Conservation (phyloP, 176 grass and related monocot genomes). For the Ensete glaucum region DNA sequence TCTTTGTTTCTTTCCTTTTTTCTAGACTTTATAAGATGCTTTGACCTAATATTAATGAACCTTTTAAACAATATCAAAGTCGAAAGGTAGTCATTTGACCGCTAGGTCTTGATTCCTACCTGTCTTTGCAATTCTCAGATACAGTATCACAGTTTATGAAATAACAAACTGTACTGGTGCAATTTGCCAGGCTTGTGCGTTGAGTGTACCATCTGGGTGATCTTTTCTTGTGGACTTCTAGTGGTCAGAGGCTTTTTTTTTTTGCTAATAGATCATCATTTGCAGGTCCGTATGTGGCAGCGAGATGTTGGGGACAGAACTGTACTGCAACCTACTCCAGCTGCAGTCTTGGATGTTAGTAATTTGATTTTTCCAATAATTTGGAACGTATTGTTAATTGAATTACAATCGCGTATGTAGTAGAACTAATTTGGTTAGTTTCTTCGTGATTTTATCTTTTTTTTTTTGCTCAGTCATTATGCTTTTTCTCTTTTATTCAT, state of each 20-base stretch:
- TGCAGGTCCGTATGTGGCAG: constrained; percentile 91
- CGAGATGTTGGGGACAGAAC: constrained; percentile 63
- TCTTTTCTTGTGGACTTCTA: background rate
- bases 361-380: constrained; percentile 4
- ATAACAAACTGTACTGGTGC: background rate
- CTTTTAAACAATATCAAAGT: too few species aligned
- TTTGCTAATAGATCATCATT: constrained; percentile 1
- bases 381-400: background rate
- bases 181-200: background rate
- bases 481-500: background rate
- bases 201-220: background rate
- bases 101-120: background rate
- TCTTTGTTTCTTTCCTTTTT: background rate
- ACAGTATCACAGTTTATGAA: background rate
- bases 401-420: background rate
- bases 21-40: too few species aligned
- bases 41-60: too few species aligned
- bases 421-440: background rate
- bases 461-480: background rate
- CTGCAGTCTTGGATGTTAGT: constrained; percentile 83
- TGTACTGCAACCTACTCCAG: constrained; percentile 75
- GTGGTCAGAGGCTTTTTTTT: too few species aligned
- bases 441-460: background rate
- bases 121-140: background rate
- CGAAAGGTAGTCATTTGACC: too few species aligned